Evolutionary conservation across 163 green algal species (phyloP).

Genomic region (Chlamydomonas reinhardtii): DNA sequence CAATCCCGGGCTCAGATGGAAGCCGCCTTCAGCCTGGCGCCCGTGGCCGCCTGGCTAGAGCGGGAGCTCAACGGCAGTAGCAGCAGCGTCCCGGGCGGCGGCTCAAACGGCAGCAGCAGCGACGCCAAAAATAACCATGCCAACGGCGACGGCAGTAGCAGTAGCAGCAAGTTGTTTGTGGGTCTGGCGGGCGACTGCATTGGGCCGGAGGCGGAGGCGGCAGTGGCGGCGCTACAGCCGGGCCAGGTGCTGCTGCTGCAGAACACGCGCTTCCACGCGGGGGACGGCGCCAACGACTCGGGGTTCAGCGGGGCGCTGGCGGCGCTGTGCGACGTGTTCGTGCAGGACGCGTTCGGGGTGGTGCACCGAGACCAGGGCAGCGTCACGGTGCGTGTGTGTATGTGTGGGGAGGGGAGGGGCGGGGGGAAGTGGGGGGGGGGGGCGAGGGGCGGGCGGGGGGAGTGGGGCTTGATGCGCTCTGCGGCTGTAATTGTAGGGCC

Average conservation of each 20-base stretch:
- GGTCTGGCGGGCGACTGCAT: constrained; percentile 66
- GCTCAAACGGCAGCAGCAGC: too few relatives aligned
- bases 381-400: too few relatives aligned
- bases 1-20: constrained; percentile 46
- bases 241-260: constrained; percentile 72
- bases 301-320: constrained; percentile 61
- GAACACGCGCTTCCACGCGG: constrained; percentile 72
- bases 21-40: constrained; percentile 41
- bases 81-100: too few relatives aligned
- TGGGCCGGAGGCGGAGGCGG: constrained; percentile 42
- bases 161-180: constrained; percentile 24
- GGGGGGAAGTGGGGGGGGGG: not conserved
- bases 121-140: too few relatives aligned
- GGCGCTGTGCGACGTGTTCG: constrained; percentile 65
- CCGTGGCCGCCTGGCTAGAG: constrained; percentile 49
- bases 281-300: constrained; percentile 56
- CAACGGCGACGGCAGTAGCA: too few relatives aligned
- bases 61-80: constrained; percentile 21
- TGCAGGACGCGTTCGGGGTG: constrained; percentile 74
- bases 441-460: not conserved
- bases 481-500: too few relatives aligned
- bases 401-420: too few relatives aligned
- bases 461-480: too few relatives aligned
- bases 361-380: constrained; percentile 69
- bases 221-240: constrained; percentile 45